phyloP scores from a whole-genome alignment of 352 stramenopile species.

The Aphanomyces invadans region DNA sequence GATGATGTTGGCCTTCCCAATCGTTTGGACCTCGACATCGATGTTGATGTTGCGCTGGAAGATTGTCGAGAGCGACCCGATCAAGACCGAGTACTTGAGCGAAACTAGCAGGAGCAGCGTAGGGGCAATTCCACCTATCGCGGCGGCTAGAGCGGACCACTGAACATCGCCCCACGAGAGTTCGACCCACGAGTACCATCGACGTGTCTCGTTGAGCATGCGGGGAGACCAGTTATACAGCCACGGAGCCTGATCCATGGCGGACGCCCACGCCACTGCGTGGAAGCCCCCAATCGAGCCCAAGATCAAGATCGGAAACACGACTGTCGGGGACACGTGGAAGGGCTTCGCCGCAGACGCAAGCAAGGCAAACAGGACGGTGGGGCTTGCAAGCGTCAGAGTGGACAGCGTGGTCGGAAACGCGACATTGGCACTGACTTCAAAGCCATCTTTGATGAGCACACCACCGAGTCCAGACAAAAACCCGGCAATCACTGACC shows the following conservation, averaged over 20 bases:
- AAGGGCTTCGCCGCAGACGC: conserved; percentile 51
- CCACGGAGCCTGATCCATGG: conserved; percentile 31
- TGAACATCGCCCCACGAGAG: conserved; percentile 53
- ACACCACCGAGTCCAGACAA: conserved; percentile 69
- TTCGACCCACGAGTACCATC: conserved; percentile 70
- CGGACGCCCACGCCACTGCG: conserved; percentile 28
- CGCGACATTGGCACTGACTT: conserved; percentile 60
- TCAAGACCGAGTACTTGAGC: conserved; percentile 75
- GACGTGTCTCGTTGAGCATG: conserved; percentile 55
- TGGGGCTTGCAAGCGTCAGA: conserved; percentile 40
- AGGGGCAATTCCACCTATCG: conserved; percentile 55
- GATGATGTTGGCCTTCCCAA: conserved; percentile 62
- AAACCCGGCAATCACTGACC: conserved; percentile 72
- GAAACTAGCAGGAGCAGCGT: conserved; percentile 65
- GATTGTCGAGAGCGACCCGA: conserved; percentile 68
- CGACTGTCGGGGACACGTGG: conserved; percentile 56
- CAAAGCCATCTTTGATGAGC: conserved; percentile 69
- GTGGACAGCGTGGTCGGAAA: conserved; percentile 28
- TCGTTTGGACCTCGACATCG: conserved; percentile 74
- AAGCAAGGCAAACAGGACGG: conserved; percentile 47
- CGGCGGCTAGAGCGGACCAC: conserved; percentile 47
- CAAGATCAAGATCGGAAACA: conserved; percentile 58
- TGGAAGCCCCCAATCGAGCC: conserved; percentile 58
- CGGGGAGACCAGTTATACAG: conserved; percentile 58
- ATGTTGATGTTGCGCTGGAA: conserved; percentile 71